A percentile compares a stretch with the other conserved stretches of the same genome.
Evolutionary conservation across 2,329 filamentous ascomycete species (phyloP).

Genomic region (Coleophoma cylindrospora): DNA sequence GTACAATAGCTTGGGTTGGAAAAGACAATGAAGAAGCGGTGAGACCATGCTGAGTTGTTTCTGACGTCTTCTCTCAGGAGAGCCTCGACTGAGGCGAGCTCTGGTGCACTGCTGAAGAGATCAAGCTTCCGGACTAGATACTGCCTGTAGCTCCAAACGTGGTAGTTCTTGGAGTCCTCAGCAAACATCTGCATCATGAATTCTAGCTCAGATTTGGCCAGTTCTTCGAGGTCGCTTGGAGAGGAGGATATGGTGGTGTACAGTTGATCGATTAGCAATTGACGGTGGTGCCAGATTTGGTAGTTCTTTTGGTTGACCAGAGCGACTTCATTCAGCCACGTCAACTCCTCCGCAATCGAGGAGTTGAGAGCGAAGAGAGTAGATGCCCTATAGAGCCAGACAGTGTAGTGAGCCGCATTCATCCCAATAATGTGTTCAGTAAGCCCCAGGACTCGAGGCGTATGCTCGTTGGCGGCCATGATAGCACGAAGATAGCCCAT

Average conservation of each 20-base stretch:
- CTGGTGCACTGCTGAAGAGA: constrained; percentile 52
- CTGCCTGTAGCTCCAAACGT: constrained; percentile 95
- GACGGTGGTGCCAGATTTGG: constrained; percentile 86
- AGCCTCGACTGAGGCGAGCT: constrained; percentile 66
- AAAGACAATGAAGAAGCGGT: constrained; percentile 92
- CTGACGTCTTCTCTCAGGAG: constrained; percentile 77
- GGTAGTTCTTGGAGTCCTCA: constrained; percentile 93
- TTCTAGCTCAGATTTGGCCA: constrained; percentile 61
- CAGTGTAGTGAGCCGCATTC: constrained; percentile 97
- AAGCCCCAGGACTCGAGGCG: constrained; percentile 69
- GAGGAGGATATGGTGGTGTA: constrained; percentile 55
- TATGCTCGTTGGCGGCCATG: constrained; percentile 85
- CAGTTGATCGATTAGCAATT: constrained; percentile 57
- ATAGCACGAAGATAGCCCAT: constrained; percentile 91
- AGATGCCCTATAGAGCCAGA: constrained; percentile 92
- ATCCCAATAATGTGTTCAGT: constrained; percentile 87
- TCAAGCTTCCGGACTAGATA: constrained; percentile 60
- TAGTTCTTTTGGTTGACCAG: constrained; percentile 92
- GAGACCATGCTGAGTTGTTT: constrained; percentile 97
- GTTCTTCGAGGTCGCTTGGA: constrained; percentile 45
- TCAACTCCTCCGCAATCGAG: constrained; percentile 50
- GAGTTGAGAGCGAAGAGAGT: constrained; percentile 59
- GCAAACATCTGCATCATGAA: constrained; percentile 80
- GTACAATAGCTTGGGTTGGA: constrained; percentile 50
- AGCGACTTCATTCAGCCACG: constrained; percentile 82